Evolutionary conservation across 176 grass and related monocot genomes (phyloP).

Genomic region (sorghum (Sorghum bicolor)): Sorghum_bicolor_NCBIv3 NC_012871.2:66662501-66663000

Average conservation of each 20-base stretch:
- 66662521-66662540: background rate
- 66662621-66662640: background rate
- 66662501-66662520: background rate
- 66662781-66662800: slow-evolving; percentile 44
- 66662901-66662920: slow-evolving; percentile 82
- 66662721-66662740: slow-evolving; percentile 60
- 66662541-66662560: background rate
- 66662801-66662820: slow-evolving; percentile 41
- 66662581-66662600: background rate
- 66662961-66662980: slow-evolving; percentile 32
- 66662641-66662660: slow-evolving; percentile 28
- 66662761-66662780: slow-evolving; percentile 26
- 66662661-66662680: slow-evolving; percentile 13
- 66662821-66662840: slow-evolving; percentile 58
- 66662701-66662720: slow-evolving; percentile 63
- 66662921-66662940: slow-evolving; percentile 82
- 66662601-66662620: background rate
- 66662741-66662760: slow-evolving; percentile 41
- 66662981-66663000: slow-evolving; percentile 41
- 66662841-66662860: slow-evolving; percentile 38
- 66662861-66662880: slow-evolving; percentile 33
- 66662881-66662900: slow-evolving; percentile 56
- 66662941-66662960: slow-evolving; percentile 16
- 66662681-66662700: slow-evolving; percentile 61
- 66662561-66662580: background rate